Evolutionary conservation across 805 yeast genomes (phyloP), one percentile per base, ranked within the genome.

Genomic region (Myxozyma vanderwaltii): DNA sequence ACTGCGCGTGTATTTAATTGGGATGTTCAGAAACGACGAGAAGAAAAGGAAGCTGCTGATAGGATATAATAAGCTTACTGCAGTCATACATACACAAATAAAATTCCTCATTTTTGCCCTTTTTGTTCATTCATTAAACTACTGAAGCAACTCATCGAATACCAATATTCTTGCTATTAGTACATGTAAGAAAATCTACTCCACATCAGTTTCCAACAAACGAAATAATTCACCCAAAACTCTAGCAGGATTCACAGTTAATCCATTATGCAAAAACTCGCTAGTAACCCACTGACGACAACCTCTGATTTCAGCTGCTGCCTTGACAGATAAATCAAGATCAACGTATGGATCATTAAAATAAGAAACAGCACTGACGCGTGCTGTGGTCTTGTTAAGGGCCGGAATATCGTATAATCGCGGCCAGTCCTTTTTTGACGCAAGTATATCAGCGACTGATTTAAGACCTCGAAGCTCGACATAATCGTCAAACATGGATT

Each of bases 1-100:
- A 90, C 96, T 17, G 97, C 99, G 0, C 81, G 99, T 65, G 71
- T 67, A 19, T 45, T 43, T 44, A 73, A 72, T 64, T 74, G 75
- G 75, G 74, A 75, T 51, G 76, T 74, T 2, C 74, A 73, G 24
- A 59, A 68, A 61, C 67, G 75, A 54, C 60, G 59, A 51, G 61
- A 66, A 23, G 65, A 63, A 50, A 46, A 50, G 17, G 53, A 62
- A 21, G 35, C 44, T 8, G 58, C 54, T 2, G 54, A 38, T 35
- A 5, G 33, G 27, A 27, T 33, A 44, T 24, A 46, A 19, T 29
- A 33, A 26, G 23, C 10, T 35, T 21, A 17, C n/a, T 46, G 17
- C 10, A 17, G 35, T 7, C 13, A 21, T 2, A n/a, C 35, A 26
- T 31, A 24, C n/a, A 48, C n/a, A 43, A 41, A 23, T 41, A 15